These are phyloP conservation scores for Fusarium multiceps DNA, from an alignment of 2,329 filamentous ascomycete species.

Conservation along the genomic window DNA sequence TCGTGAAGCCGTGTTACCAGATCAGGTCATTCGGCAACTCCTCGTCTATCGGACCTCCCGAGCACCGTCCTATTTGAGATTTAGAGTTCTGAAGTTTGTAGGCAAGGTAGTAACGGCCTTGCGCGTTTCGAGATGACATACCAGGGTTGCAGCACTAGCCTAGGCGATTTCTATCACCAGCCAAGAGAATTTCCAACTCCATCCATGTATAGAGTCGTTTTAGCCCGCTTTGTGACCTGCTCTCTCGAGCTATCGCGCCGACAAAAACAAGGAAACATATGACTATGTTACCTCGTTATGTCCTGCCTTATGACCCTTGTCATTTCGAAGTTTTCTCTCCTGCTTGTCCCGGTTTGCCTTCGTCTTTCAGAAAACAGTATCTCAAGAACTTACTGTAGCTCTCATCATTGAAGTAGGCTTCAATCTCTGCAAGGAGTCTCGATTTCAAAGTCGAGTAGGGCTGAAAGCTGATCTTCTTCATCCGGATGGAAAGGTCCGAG, in stretches of 20 bases:
- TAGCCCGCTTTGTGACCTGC: background rate
- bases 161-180: background rate
- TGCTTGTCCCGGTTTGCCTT: background rate
- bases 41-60: slow-evolving; percentile 11
- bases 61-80: slow-evolving; percentile 3
- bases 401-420: background rate
- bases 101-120: slow-evolving; percentile 1
- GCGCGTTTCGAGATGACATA: slow-evolving; percentile 1
- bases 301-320: background rate
- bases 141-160: slow-evolving; percentile 5
- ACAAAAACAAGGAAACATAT: slow-evolving; percentile 1
- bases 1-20: background rate
- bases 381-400: background rate
- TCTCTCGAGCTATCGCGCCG: slow-evolving; percentile 8
- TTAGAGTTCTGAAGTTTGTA: background rate
- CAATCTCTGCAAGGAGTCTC: slow-evolving; percentile 23
- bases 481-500: slow-evolving; percentile 14
- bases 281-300: background rate
- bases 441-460: slow-evolving; percentile 33
- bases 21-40: slow-evolving; percentile 20
- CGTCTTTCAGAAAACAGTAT: background rate
- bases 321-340: background rate
- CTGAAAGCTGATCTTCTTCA: slow-evolving; percentile 23
- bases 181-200: background rate
- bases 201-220: background rate